Conservation (phyloP, 108 stramenopile genomes). For the Stephanodiscus minutulus region DNA sequence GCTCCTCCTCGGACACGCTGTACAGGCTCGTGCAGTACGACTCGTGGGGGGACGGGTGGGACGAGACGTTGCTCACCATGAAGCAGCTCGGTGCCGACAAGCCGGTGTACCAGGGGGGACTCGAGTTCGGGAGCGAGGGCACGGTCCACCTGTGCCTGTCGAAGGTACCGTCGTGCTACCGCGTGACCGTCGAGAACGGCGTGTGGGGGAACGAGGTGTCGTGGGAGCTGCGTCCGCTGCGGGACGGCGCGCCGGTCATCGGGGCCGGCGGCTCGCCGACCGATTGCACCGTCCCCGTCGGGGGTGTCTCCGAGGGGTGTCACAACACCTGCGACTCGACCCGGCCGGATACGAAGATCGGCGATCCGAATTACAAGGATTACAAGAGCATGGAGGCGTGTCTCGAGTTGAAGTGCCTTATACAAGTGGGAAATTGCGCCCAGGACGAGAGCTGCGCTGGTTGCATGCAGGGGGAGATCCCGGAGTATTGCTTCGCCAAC, state of each 20-base stretch:
- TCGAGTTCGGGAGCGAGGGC: conserved; percentile 74
- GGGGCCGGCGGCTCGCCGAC: conserved; percentile 77
- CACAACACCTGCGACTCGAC: conserved; percentile 63
- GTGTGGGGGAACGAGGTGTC: conserved; percentile 90
- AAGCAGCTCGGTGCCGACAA: conserved; percentile 17
- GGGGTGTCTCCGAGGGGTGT: conserved; percentile 50
- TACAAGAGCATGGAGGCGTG: conserved; percentile 79
- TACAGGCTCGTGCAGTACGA: conserved; percentile 80
- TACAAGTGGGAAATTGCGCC: conserved; percentile 77
- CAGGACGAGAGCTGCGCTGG: conserved; percentile 55
- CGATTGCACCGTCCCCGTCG: conserved; percentile 49
- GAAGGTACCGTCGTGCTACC: conserved; percentile 69
- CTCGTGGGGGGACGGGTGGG: conserved; percentile 91
- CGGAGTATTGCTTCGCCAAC: conserved; percentile 55
- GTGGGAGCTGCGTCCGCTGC: conserved; percentile 78
- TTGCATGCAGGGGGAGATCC: conserved; percentile 60
- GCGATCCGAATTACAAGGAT: conserved; percentile 76
- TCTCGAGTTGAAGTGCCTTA: conserved; percentile 75
- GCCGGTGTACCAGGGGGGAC: conserved; percentile 60
- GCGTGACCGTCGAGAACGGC: conserved; percentile 69
- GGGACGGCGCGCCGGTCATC: conserved; percentile 58
- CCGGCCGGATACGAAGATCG: conserved; percentile 59
- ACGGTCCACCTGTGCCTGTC: conserved; percentile 75
- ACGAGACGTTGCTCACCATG: conserved; percentile 59
- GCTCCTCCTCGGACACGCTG: conserved; percentile 37